Base-by-base conservation (phyloP, 176 grass and related monocot species). In the Oryza longistaminata region DNA sequence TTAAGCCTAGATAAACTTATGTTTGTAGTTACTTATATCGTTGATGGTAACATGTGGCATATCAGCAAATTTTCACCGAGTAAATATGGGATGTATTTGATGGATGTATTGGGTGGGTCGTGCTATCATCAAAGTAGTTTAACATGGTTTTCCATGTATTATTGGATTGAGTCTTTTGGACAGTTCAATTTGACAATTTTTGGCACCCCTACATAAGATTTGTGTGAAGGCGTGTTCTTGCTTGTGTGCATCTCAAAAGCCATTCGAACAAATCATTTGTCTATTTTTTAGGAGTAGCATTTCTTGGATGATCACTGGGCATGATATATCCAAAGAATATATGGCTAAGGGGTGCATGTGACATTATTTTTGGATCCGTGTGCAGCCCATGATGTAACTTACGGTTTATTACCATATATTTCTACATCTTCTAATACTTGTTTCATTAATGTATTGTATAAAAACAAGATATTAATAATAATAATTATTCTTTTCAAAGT, bases 11-110 rank as follows among this genome's bases (percentile, higher is more conserved):
- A 68, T 68, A 40, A 66, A 48, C 24, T 68, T 37, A 24, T 68
- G 16, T 39, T 50, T 73, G 24, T 37, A 58, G 5, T 76, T 66
- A 60, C 31, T 82, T 67, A 79, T 27, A 68, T 64, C 73, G 49
- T 33, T 64, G 45, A 46, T 24, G 11, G n/a, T 70, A 88, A 46
- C 44, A 16, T 12, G 11, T 66, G 7, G 3, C 61, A 66, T 66
- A 31, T 46, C 14, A 64, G 7, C 4, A 73, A 9, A 21, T 37
- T 66, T 71, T 50, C 15, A 25, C n/a, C 27, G 34, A 76, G 31
- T 67, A 24, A 26, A 66, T 42, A 37, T 64, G 50, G 75, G 10
- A 13, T 66, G 71, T 50, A 48, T 64, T n/a, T 25, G 55, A 12
- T 81, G 45, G 27, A 6, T 71, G 2, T 49, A 1, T 22, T 52